A percentile compares a stretch with the other conserved stretches of the same genome.
Conservation (phyloP, 176 grass and related monocot genomes). For the Dendrocalamus sinicus region DNA sequence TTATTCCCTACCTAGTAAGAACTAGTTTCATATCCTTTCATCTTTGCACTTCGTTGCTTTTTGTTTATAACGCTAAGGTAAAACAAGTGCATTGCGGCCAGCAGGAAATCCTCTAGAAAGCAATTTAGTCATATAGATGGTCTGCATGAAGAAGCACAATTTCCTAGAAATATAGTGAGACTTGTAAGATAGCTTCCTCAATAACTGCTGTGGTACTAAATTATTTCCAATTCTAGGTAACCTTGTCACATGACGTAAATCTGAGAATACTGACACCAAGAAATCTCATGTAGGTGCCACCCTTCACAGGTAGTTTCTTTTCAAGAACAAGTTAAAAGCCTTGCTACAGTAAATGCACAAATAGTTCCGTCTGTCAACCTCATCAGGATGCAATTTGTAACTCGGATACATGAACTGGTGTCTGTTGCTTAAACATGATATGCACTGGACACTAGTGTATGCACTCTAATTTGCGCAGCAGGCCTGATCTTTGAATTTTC, state of each 20-base stretch:
- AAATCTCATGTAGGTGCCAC: not conserved
- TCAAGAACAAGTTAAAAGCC: not conserved
- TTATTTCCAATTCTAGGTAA: not conserved
- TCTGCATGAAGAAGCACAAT: not conserved
- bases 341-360: not conserved
- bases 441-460: not conserved
- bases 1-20: slow-evolving; percentile 53
- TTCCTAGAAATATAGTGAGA: not conserved
- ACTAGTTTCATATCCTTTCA: slow-evolving; percentile 35
- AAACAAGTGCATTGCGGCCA: not conserved
- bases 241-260: not conserved
- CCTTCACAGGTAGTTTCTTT: not conserved
- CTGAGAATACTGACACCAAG: not conserved
- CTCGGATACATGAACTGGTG: not conserved
- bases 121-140: slow-evolving; percentile 1
- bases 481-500: slow-evolving; percentile 44
- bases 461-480: not conserved
- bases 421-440: slow-evolving; percentile 15
- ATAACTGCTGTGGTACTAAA: not conserved
- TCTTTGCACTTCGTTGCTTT: slow-evolving; percentile 2
- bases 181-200: not conserved
- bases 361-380: not conserved
- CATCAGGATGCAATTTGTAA: not conserved
- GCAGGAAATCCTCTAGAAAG: slow-evolving; percentile 5
- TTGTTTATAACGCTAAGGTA: slow-evolving; percentile 17